Conservation (phyloP, 2,329 filamentous ascomycete genomes). For the Colletotrichum chlorophyti region DNA sequence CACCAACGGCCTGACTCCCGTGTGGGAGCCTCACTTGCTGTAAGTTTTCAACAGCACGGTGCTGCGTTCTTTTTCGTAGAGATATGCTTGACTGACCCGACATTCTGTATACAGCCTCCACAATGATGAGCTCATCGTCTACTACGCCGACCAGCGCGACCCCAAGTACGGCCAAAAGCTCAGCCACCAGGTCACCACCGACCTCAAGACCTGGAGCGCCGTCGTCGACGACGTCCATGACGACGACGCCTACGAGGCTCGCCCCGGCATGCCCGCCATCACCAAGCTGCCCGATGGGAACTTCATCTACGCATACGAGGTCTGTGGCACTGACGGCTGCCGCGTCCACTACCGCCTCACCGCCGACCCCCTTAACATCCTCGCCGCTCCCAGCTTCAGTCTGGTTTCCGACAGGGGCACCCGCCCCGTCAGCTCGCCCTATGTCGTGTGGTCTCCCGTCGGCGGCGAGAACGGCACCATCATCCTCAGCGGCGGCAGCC, state of each 20-base stretch:
- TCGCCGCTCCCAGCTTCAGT: slow-evolving; percentile 36
- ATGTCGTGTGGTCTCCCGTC: slow-evolving; percentile 52
- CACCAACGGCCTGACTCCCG: slow-evolving; percentile 70
- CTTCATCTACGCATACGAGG: slow-evolving; percentile 72
- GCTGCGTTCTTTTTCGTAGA: accelerated
- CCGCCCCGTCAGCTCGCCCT: slow-evolving; percentile 44
- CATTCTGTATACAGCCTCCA: slow-evolving; percentile 49
- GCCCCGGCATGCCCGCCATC: slow-evolving; percentile 74
- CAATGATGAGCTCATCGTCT: slow-evolving; percentile 66
- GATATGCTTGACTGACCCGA: neutral
- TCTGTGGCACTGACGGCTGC: slow-evolving; percentile 54
- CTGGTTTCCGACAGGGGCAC: slow-evolving; percentile 40
- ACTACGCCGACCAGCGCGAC: slow-evolving; percentile 77
- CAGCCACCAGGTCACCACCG: slow-evolving; percentile 65
- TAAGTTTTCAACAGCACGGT: slow-evolving; percentile 30
- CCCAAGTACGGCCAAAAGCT: slow-evolving; percentile 72
- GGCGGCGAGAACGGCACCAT: slow-evolving; percentile 51
- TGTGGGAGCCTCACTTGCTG: slow-evolving; percentile 76
- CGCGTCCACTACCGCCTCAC: slow-evolving; percentile 53
- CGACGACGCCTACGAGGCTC: slow-evolving; percentile 59
- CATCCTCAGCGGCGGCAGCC: slow-evolving; percentile 48
- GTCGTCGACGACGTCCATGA: slow-evolving; percentile 68
- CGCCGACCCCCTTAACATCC: slow-evolving; percentile 44
- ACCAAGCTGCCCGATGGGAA: slow-evolving; percentile 62
- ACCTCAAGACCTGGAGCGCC: slow-evolving; percentile 64